These are phyloP conservation scores for Papiliotrema terrestris DNA, from an alignment of 1,284 basidiomycete genomes.

Conservation along the genomic window DNA sequence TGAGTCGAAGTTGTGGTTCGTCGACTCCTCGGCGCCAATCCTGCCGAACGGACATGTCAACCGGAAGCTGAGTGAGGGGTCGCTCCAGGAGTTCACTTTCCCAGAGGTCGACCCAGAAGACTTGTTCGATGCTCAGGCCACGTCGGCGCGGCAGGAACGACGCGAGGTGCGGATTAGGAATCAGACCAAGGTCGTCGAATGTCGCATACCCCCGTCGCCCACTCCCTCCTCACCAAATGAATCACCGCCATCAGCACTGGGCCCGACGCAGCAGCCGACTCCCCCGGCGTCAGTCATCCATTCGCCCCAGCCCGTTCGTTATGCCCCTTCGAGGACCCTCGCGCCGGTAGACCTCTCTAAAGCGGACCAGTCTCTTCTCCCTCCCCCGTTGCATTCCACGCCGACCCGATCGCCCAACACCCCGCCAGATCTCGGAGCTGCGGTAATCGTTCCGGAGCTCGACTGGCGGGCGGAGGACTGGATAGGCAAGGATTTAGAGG, in stretches of 20 bases:
- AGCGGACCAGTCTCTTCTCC: slow-evolving; percentile 16
- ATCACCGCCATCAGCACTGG: too few relatives aligned
- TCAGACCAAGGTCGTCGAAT: neutral
- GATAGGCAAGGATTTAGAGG: slow-evolving; percentile 9
- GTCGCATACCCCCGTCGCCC: too few relatives aligned
- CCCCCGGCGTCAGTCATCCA: neutral
- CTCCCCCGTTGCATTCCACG: slow-evolving; percentile 31
- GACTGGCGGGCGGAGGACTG: slow-evolving; percentile 24
- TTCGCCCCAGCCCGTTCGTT: slow-evolving; percentile 11
- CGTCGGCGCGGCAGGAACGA: neutral
- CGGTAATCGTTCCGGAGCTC: slow-evolving; percentile 25
- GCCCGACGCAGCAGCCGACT: neutral
- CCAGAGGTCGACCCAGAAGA: neutral
- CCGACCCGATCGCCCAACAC: slow-evolving; percentile 9
- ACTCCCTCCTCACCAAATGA: neutral
- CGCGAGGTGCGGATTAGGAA: neutral
- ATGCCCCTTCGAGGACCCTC: neutral
- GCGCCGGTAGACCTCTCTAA: slow-evolving; percentile 1
- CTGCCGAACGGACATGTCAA: neutral
- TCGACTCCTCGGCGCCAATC: neutral
- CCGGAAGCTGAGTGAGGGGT: neutral
- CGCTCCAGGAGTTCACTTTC: neutral
- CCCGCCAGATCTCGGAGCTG: slow-evolving; percentile 10
- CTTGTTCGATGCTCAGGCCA: neutral
- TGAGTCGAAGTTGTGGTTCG: slow-evolving; percentile 47